phyloP scores from a whole-genome alignment of 139 green algal genomes.

The Coccomyxa sp. region DNA sequence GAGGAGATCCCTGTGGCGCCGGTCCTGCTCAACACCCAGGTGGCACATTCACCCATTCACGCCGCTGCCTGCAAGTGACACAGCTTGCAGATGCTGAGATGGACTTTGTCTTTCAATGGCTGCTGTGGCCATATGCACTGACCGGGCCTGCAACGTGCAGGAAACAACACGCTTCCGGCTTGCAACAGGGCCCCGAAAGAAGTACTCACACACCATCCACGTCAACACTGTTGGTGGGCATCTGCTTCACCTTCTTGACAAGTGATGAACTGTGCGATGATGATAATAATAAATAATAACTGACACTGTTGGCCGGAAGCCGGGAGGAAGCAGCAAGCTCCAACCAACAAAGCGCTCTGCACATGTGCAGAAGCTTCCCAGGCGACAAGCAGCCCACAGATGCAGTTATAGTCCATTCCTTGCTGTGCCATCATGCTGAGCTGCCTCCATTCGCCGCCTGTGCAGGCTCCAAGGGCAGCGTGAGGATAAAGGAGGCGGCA shows the following conservation, averaged over 20 bases:
- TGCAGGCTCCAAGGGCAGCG: slow-evolving; percentile 7
- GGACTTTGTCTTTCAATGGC: neutral
- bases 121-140: neutral
- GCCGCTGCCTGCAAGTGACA: neutral
- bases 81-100: neutral
- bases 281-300: too few species aligned
- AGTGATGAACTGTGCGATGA: too few species aligned
- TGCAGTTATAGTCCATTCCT: neutral
- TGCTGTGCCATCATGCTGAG: neutral
- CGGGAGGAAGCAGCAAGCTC: too few species aligned
- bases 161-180: slow-evolving; percentile 38
- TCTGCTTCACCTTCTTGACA: too few species aligned
- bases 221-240: slow-evolving; percentile 38
- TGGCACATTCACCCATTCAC: neutral
- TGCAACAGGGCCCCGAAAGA: slow-evolving; percentile 15
- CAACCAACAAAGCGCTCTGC: too few species aligned
- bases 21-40: slow-evolving; percentile 73
- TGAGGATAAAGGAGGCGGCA: neutral
- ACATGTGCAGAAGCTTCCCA: neutral
- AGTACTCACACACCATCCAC: slow-evolving; percentile 26
- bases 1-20: slow-evolving; percentile 18
- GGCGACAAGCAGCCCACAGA: neutral
- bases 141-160: too few species aligned
- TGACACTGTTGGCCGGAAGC: too few species aligned
- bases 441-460: neutral